Evolutionary conservation across 2,329 filamentous ascomycete species (phyloP).

Genomic region (Ceratocystis huliohia): DNA sequence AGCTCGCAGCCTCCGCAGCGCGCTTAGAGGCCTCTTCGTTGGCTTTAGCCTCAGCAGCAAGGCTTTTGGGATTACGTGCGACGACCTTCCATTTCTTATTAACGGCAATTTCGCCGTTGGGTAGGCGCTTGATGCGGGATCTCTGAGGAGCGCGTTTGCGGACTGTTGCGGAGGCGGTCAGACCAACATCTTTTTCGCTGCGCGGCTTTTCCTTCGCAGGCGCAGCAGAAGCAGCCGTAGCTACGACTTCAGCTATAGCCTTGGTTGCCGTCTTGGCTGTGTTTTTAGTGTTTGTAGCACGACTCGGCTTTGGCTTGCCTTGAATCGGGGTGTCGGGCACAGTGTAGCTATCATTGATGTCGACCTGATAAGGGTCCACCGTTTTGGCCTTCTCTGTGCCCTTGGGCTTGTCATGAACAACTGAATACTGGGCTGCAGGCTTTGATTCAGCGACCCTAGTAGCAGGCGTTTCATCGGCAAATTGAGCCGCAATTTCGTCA

Average conservation of each 20-base stretch:
- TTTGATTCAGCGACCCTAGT: slow-evolving; percentile 6
- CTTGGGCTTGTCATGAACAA: neutral
- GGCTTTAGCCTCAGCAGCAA: slow-evolving; percentile 16
- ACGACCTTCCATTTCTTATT: slow-evolving; percentile 21
- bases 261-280: slow-evolving; percentile 20
- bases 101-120: slow-evolving; percentile 17
- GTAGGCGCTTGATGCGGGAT: slow-evolving; percentile 14
- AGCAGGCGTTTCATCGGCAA: slow-evolving; percentile 3
- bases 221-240: neutral
- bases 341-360: slow-evolving; percentile 15
- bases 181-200: slow-evolving; percentile 13
- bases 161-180: slow-evolving; percentile 16
- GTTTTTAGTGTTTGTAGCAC: slow-evolving; percentile 16
- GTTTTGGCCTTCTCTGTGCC: neutral
- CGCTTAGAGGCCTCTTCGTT: slow-evolving; percentile 18
- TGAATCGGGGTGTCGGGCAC: slow-evolving; percentile 23
- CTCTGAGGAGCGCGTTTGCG: slow-evolving; percentile 19
- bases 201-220: slow-evolving; percentile 20
- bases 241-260: slow-evolving; percentile 18
- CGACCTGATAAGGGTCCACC: slow-evolving; percentile 3
- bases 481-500: slow-evolving; percentile 13
- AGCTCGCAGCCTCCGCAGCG: slow-evolving; percentile 13
- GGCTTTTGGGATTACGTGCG: slow-evolving; percentile 17
- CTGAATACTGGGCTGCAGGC: neutral
- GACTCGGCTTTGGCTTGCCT: slow-evolving; percentile 16